These are phyloP conservation scores for Exserohilum turcica DNA, from an alignment of 2,329 filamentous ascomycete species.

Conservation along the genomic window DNA sequence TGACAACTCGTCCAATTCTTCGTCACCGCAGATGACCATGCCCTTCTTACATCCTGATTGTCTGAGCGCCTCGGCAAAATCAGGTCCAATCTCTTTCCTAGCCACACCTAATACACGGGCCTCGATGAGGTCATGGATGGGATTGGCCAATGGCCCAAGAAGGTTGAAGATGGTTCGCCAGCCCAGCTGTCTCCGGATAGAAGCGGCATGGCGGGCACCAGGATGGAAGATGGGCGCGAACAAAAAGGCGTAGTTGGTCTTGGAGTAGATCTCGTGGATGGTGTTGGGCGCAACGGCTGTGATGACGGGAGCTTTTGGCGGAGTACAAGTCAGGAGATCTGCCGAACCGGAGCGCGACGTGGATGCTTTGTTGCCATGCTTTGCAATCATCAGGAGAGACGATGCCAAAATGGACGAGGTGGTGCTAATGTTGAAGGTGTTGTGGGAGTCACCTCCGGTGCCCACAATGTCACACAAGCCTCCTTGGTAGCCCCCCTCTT, in stretches of 20 bases:
- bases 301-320: conserved; percentile 74
- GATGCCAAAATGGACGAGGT: conserved; percentile 92
- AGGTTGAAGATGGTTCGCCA: conserved; percentile 98
- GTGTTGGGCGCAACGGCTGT: conserved; percentile 73
- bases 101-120: conserved; percentile 93
- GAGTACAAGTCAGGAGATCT: conserved; percentile 80
- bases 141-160: conserved; percentile 89
- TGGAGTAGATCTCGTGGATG: conserved; percentile 73
- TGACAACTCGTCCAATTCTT: conserved; percentile 93
- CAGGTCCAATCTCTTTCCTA: conserved; percentile 80
- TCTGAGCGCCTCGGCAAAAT: conserved; percentile 84
- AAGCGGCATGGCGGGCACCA: conserved; percentile 87
- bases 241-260: conserved; percentile 90
- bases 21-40: conserved; percentile 88
- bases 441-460: conserved; percentile 93
- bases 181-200: conserved; percentile 83
- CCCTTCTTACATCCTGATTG: conserved; percentile 80
- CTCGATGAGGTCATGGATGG: conserved; percentile 77
- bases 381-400: conserved; percentile 81
- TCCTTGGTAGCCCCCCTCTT: conserved; percentile 77
- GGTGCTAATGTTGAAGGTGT: conserved; percentile 98
- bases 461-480: conserved; percentile 95
- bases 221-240: conserved; percentile 97
- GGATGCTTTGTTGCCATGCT: conserved; percentile 94
- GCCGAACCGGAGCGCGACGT: conserved; percentile 96